phyloP scores from a whole-genome alignment of 129 eudicot species.

The Saussurea involucrata region DNA sequence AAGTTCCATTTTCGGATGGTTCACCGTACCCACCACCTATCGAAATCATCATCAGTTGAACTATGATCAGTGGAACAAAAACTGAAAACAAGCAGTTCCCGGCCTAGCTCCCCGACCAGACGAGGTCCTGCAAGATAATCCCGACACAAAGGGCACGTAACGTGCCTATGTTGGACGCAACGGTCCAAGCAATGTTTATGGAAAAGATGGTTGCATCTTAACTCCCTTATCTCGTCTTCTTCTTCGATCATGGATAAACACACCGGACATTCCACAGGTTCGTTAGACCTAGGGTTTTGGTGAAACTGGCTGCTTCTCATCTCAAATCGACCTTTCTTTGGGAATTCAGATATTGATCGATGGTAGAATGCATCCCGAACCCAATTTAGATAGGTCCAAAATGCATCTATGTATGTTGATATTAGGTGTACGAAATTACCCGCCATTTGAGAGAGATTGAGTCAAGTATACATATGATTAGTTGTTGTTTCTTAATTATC shows the following conservation, averaged over 20 bases:
- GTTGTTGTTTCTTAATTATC: background rate
- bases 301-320: background rate
- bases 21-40: background rate
- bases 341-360: background rate
- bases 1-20: background rate
- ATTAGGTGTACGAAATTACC: background rate
- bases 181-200: conserved; percentile 33
- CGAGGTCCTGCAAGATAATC: background rate
- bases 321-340: background rate
- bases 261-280: conserved; percentile 16
- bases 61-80: background rate
- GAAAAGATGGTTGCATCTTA: conserved; percentile 21
- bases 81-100: background rate
- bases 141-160: conserved; percentile 33
- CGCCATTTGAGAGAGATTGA: background rate
- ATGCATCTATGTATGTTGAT: background rate
- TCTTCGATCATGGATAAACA: conserved; percentile 18
- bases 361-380: background rate
- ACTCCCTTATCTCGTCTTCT: conserved; percentile 21
- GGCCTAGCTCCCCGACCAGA: background rate
- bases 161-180: conserved; percentile 16
- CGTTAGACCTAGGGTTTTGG: background rate
- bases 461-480: background rate
- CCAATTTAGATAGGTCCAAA: background rate
- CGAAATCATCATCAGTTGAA: background rate